Base-by-base conservation (phyloP, 331 rosid species). In the Cydonia oblonga region DNA sequence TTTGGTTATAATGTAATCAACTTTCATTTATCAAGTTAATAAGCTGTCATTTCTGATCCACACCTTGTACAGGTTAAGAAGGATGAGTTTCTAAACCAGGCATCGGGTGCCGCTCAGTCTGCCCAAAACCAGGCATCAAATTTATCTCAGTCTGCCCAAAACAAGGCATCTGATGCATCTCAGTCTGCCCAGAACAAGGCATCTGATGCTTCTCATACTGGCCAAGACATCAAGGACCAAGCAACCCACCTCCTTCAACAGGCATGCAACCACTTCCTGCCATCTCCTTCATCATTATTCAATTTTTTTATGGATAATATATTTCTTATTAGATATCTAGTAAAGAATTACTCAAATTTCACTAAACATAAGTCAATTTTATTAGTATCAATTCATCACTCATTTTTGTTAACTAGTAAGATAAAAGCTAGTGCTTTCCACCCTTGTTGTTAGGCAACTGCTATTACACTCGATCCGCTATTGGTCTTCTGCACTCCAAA, bases 201-300 rank as follows among this genome's bases (percentile, higher is more conserved):
- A 68, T 68, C 72, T 30, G 22, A 32, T 64, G 26, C 8, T 9
- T 32, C 68, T n/a, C 49, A 18, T 49, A 16, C 54, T 25, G 42
- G 42, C 42, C 42, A 38, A 38, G 77, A 78, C 44, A 61, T 79
- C 73, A 77, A 75, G 24, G 81, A 65, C 18, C 87, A 86, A 81
- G 81, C 87, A 68, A 66, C 87, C 59, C 68, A 26, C 75, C 59
- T 86, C 76, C 67, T 86, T 63, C 90, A 86, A 78, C 90, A 86
- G 90, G 90, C 52, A 46, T 46, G 19, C 52, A 49, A 40, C 3
- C 20, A 58, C 58, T 23, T 52, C 13, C n/a, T 18, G 24, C 40
- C n/a, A 10, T 38, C 16, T 61, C 20, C 56, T 30, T 23, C 42
- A 12, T 5, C 13, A 38, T 64, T 28, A 30, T 57, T 19, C 32